Percentiles rank a stretch among this genome's conserved stretches.
These are phyloP conservation scores for Entamoeba moshkovskii DNA, from an alignment of 208 protist species.

Conservation along the genomic window DNA sequence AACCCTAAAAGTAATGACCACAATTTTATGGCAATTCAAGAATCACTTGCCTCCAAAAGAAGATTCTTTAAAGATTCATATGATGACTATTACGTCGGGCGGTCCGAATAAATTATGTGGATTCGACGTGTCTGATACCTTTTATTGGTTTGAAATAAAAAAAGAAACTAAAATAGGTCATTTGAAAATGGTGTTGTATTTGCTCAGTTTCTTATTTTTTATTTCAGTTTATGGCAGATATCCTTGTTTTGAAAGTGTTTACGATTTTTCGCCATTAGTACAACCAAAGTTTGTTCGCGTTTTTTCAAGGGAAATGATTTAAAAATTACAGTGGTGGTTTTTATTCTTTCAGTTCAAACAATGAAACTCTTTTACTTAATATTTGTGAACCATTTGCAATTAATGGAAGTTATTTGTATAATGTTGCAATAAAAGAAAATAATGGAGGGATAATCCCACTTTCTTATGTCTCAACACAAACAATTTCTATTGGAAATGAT, in stretches of 20 bases:
- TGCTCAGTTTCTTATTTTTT: too few relatives aligned
- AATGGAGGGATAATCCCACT: neutral
- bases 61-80: too few relatives aligned
- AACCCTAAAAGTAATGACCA: too few relatives aligned
- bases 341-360: neutral
- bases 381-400: neutral
- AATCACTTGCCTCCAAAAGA: too few relatives aligned
- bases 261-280: neutral
- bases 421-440: neutral
- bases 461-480: neutral
- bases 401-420: neutral
- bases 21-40: too few relatives aligned
- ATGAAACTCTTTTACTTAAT: neutral
- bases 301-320: neutral
- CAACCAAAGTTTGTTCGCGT: neutral
- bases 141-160: too few relatives aligned
- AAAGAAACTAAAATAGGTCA: too few relatives aligned
- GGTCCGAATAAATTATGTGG: too few relatives aligned
- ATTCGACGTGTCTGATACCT: too few relatives aligned
- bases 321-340: neutral
- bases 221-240: neutral
- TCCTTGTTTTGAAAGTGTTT: neutral
- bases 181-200: too few relatives aligned
- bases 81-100: too few relatives aligned
- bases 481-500: neutral